Conservation (phyloP, 192 early-diverging fungal genomes). For the Dissophora ornata region DNA sequence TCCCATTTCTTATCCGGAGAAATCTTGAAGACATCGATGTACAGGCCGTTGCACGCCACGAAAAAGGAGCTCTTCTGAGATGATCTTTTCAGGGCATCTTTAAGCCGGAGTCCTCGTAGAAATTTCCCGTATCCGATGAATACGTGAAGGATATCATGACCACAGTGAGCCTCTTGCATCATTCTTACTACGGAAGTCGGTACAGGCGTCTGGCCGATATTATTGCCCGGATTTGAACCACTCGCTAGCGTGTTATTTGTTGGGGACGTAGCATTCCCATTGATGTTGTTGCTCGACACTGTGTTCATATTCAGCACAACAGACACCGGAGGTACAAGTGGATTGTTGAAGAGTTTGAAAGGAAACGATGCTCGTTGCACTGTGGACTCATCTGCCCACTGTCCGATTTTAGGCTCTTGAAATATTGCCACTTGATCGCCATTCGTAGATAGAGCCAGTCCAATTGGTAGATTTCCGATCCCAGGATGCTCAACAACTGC, state of each 20-base stretch:
- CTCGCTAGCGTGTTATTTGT: too few relatives aligned
- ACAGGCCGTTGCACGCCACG: slow-evolving; percentile 37
- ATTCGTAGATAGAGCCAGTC: slow-evolving; percentile 21
- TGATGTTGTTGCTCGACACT: neutral
- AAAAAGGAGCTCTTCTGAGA: slow-evolving; percentile 20
- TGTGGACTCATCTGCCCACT: slow-evolving; percentile 23
- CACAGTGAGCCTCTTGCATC: neutral
- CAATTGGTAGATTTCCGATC: slow-evolving; percentile 12
- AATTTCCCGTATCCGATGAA: slow-evolving; percentile 36
- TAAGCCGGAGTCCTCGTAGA: slow-evolving; percentile 7
- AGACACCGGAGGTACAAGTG: slow-evolving; percentile 12
- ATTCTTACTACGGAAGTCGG: neutral
- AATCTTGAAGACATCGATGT: slow-evolving; percentile 36
- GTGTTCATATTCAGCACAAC: slow-evolving; percentile 16
- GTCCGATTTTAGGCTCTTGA: slow-evolving; percentile 41
- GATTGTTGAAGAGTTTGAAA: slow-evolving; percentile 39
- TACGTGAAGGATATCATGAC: neutral
- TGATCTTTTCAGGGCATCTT: neutral
- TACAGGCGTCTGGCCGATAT: neutral
- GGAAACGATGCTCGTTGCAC: slow-evolving; percentile 14
- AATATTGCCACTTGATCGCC: slow-evolving; percentile 39
- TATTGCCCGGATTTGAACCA: too few relatives aligned
- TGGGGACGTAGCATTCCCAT: neutral
- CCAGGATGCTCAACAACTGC: slow-evolving; percentile 3
- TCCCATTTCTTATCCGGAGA: slow-evolving; percentile 30